Base-by-base conservation (phyloP, 139 green algal genomes). In the Chlorella vulgaris region DNA sequence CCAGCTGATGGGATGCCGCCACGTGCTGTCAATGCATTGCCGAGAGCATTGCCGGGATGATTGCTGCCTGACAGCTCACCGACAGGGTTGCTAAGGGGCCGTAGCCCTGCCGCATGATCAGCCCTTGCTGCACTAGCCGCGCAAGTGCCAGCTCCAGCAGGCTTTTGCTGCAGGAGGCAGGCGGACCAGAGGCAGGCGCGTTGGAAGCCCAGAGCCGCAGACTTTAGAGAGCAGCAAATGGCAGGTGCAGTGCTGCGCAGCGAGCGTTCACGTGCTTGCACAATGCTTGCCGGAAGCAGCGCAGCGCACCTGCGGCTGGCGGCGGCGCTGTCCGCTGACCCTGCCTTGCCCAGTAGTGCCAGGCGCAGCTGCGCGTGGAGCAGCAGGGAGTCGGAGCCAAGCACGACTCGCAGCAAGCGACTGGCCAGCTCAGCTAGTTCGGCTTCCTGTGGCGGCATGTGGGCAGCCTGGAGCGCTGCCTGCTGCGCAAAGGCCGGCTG, bases 111-210 rank as follows among this genome's bases (percentile, higher is more conserved):
- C 82, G 50, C 42, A 74, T 35, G 8, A 86, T 33, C 7, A 86
- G 31, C 15, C 76, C 76, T 33, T 84, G 77, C 26, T 86, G 65
- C 28, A 80, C 28, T 26, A 86, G 36, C 2, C 22, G 61, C 4
- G 51, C 7, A 19, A 86, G 18, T 3, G 82, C 82, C 26, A 86
- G 55, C 55, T 86, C 74, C 29, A 86, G 35, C 18, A 82, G n/a
- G 55, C 73, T 42, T 43, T 86, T 86, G 47, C 74, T 83, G 60
- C 74, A 71, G 31, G 19, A 18, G n/a, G 36, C 47, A 35, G 60
- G 2, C 7, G 38, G 51, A 13, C 36, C 2, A 24, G 47, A n/a
- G 47, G 47, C 15, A 15, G 47, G 47, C 15, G 47, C n/a, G 55
- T 28, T 28, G 22, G 18, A 65, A 31, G 55, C n/a, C n/a, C n/a